phyloP scores from a whole-genome alignment of 805 yeast genomes.

The Metschnikowia drakensbergensis region DNA sequence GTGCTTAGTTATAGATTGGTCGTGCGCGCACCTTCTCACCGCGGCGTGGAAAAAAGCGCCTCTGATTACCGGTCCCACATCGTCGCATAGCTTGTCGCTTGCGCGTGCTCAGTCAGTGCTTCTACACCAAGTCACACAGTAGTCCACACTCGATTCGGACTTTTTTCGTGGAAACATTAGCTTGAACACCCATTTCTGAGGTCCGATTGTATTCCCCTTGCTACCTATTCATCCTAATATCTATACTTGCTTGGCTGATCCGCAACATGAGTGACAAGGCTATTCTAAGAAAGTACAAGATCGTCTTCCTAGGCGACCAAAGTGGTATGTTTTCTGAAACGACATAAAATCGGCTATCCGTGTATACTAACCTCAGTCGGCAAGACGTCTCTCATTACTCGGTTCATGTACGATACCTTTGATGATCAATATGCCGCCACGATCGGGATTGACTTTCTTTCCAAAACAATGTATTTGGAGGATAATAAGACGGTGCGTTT shows the following conservation, averaged over 20 bases:
- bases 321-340: slow-evolving; percentile 48
- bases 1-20: neutral
- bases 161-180: neutral
- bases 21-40: slow-evolving; percentile 2
- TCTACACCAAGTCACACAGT: neutral
- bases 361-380: slow-evolving; percentile 55
- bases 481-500: slow-evolving; percentile 87
- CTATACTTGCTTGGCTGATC: neutral
- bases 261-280: slow-evolving; percentile 28
- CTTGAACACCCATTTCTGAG: neutral
- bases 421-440: slow-evolving; percentile 97
- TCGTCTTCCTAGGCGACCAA: slow-evolving; percentile 95
- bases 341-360: neutral
- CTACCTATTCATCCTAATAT: neutral
- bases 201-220: neutral
- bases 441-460: slow-evolving; percentile 91
- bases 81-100: neutral
- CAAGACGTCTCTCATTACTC: slow-evolving; percentile 90
- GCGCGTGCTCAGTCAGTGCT: neutral
- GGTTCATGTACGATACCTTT: slow-evolving; percentile 97
- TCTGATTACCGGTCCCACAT: neutral
- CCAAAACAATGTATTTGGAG: slow-evolving; percentile 75
- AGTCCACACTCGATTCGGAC: neutral
- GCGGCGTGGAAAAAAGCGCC: slow-evolving; percentile 3
- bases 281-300: slow-evolving; percentile 67